Evolutionary conservation across 2,329 filamentous ascomycete genomes (phyloP).

Genomic region (Fusarium graminum): DNA sequence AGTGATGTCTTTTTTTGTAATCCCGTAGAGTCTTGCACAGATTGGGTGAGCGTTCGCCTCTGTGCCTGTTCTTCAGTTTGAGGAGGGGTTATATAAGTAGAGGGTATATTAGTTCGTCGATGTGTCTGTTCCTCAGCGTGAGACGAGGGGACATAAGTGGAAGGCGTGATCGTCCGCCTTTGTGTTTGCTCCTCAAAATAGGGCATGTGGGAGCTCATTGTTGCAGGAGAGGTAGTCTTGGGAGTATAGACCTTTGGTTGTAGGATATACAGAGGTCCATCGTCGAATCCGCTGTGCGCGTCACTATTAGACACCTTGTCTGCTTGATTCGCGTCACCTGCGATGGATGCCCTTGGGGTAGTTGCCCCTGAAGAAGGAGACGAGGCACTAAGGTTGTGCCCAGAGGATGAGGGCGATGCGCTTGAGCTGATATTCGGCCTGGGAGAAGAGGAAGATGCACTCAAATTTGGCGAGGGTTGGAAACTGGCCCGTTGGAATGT

Average conservation of each 20-base stretch:
- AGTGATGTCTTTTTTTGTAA: conserved; percentile 62
- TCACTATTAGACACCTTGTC: conserved; percentile 24
- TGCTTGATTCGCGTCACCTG: conserved; percentile 17
- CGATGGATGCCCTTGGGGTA: conserved; percentile 30
- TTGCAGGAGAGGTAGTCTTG: conserved; percentile 62
- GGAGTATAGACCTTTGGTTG: conserved; percentile 71
- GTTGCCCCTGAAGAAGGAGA: conserved; percentile 23
- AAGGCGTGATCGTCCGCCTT: conserved; percentile 35
- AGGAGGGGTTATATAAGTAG: not conserved
- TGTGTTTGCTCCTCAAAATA: conserved; percentile 26
- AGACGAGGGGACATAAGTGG: conserved; percentile 31
- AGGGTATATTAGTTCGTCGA: conserved; percentile 37
- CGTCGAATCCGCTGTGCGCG: conserved; percentile 36
- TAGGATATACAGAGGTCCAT: conserved; percentile 64
- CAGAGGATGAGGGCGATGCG: conserved; percentile 34
- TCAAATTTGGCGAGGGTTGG: conserved; percentile 26
- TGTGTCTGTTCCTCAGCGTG: conserved; percentile 28
- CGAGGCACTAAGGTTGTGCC: conserved; percentile 9
- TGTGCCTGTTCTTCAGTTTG: conserved; percentile 23
- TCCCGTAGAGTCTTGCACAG: conserved; percentile 29
- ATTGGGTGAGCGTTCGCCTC: conserved; percentile 40
- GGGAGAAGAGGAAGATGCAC: conserved; percentile 24
- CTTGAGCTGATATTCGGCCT: conserved; percentile 27
- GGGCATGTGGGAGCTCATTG: conserved; percentile 48
- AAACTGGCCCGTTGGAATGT: conserved; percentile 37